Conservation (phyloP, 768 basidiomycete genomes). For the Hypholoma fasciculare region DNA sequence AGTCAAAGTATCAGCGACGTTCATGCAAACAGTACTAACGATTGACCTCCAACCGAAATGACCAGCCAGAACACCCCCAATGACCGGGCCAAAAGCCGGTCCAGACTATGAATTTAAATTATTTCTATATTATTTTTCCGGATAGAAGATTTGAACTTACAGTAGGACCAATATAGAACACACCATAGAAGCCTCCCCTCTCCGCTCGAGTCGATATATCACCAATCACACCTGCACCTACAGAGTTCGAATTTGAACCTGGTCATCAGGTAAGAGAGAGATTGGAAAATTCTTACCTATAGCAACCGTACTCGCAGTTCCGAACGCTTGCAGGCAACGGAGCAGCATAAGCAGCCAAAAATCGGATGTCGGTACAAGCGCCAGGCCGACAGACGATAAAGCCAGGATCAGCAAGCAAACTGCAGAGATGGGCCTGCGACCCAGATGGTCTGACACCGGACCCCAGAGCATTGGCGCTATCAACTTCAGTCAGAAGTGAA, state of each 20-base stretch:
- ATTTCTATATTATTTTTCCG: not conserved
- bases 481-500: not conserved
- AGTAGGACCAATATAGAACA: conserved; percentile 67
- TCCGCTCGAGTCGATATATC: conserved; percentile 77
- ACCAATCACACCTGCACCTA: conserved; percentile 74
- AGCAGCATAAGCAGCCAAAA: conserved; percentile 82
- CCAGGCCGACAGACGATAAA: conserved; percentile 64
- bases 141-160: conserved; percentile 27
- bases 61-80: conserved; percentile 58
- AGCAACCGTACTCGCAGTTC: conserved; percentile 78
- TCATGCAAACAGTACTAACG: not conserved
- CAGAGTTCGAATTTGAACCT: not conserved
- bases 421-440: conserved; percentile 64
- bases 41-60: conserved; percentile 54
- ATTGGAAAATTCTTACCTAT: conserved; percentile 45
- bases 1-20: no score
- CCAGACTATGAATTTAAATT: conserved; percentile 40
- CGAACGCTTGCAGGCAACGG: conserved; percentile 77
- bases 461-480: conserved; percentile 72
- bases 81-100: conserved; percentile 59
- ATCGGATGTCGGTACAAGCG: conserved; percentile 47
- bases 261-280: not conserved
- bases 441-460: conserved; percentile 63
- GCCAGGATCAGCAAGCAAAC: conserved; percentile 63
- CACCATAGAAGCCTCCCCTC: conserved; percentile 71